phyloP scores from a whole-genome alignment of 2,329 filamentous ascomycete species.

The Penicillium expansum region DNA sequence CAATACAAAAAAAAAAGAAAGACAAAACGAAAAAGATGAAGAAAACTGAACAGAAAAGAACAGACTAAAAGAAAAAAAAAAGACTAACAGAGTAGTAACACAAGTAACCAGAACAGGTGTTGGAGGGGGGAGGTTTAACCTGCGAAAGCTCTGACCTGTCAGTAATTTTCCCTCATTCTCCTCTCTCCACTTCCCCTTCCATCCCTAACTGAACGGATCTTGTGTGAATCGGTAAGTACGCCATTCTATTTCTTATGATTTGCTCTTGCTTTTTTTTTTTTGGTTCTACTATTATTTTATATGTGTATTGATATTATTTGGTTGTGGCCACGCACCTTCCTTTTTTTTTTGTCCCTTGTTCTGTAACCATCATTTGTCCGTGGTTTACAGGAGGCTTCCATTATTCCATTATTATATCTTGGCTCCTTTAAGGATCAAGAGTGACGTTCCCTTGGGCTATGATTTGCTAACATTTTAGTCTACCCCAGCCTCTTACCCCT shows the following conservation, averaged over 20 bases:
- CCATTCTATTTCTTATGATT: constrained; percentile 13
- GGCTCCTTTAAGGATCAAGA: not conserved
- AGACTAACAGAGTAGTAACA: constrained; percentile 4
- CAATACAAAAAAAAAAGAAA: not conserved
- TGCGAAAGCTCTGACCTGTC: constrained; percentile 4
- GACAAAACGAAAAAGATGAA: not conserved
- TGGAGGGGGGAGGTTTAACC: not conserved
- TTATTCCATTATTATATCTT: constrained; percentile 12
- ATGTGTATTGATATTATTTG: constrained; percentile 1
- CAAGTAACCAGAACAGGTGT: not conserved
- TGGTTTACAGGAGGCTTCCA: constrained; percentile 1
- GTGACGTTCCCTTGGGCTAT: not conserved
- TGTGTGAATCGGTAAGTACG: constrained; percentile 18
- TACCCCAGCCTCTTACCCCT: constrained; percentile 5
- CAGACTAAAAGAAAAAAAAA: not conserved
- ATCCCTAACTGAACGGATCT: constrained; percentile 22
- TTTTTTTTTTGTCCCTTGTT: not conserved
- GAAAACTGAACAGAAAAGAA: not conserved
- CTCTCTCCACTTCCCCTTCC: constrained; percentile 26
- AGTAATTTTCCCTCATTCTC: constrained; percentile 21
- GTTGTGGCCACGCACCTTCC: constrained; percentile 23
- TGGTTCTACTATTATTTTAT: not conserved
- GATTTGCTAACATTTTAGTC: constrained; percentile 8
- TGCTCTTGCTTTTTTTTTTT: constrained; percentile 7
- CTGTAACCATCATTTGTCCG: constrained; percentile 4